phyloP scores from a whole-genome alignment of 2,329 filamentous ascomycete species.

The Penicillium sp. region DNA sequence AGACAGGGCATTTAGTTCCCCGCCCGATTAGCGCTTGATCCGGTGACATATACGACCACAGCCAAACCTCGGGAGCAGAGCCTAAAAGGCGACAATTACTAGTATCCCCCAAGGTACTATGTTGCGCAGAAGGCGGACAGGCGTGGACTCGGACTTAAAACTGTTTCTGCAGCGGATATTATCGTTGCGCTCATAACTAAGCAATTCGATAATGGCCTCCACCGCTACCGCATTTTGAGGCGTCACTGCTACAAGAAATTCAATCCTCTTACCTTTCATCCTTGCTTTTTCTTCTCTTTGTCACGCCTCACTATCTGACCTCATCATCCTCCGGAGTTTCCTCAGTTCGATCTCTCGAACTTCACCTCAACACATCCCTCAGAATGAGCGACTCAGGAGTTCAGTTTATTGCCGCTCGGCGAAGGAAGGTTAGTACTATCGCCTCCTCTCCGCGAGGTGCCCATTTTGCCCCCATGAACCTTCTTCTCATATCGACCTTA shows the following conservation, averaged over 20 bases:
- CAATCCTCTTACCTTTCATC: conserved; percentile 3
- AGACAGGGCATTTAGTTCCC: not conserved
- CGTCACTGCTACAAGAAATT: conserved; percentile 1
- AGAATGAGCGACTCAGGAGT: conserved; percentile 44
- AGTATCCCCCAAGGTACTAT: not conserved
- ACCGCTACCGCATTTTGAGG: conserved; percentile 20
- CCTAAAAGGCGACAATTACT: not conserved
- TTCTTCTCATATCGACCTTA: conserved; percentile 11
- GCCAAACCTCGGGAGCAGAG: not conserved
- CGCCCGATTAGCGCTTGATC: not conserved
- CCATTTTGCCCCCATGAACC: not conserved
- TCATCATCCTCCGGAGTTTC: conserved; percentile 3
- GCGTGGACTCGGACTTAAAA: conserved; percentile 24
- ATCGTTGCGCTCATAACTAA: conserved; percentile 18
- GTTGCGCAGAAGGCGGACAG: conserved; percentile 11
- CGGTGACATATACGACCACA: not conserved
- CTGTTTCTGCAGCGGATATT: not conserved
- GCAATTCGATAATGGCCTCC: conserved; percentile 24
- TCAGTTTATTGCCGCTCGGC: conserved; percentile 43
- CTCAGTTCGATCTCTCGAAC: not conserved
- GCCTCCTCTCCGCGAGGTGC: conserved; percentile 27
- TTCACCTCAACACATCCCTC: not conserved
- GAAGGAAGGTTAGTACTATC: conserved; percentile 41
- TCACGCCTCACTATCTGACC: conserved; percentile 12
- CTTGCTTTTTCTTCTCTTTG: conserved; percentile 15